These are phyloP conservation scores for Pseudophaeomoniella oleicola DNA, from an alignment of 2,329 filamentous ascomycete genomes.

Conservation along the genomic window DNA sequence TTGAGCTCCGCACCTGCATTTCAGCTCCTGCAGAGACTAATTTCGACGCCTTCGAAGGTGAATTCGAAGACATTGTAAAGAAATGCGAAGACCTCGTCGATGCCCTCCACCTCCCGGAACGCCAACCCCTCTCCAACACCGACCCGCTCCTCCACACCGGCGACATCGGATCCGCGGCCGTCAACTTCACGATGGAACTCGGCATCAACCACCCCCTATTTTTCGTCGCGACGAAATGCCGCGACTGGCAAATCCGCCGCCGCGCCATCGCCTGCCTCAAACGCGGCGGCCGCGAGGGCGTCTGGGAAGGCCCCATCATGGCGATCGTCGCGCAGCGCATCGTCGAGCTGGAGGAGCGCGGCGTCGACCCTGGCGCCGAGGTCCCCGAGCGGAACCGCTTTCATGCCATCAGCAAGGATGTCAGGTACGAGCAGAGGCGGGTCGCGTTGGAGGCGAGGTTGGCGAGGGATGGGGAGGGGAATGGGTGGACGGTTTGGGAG, in stretches of 20 bases:
- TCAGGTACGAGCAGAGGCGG: constrained; percentile 12
- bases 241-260: constrained; percentile 11
- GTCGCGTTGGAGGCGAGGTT: constrained; percentile 10
- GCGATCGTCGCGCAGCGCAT: constrained; percentile 14
- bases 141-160: constrained; percentile 1
- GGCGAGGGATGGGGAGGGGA: constrained; percentile 8
- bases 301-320: constrained; percentile 19
- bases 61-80: constrained; percentile 14
- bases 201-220: constrained; percentile 18
- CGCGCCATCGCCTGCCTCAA: constrained; percentile 15
- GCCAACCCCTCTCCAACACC: constrained; percentile 8
- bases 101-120: constrained; percentile 7
- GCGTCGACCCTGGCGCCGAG: neutral
- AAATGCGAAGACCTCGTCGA: constrained; percentile 11
- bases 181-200: constrained; percentile 15
- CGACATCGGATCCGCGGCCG: constrained; percentile 2
- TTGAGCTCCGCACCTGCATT: constrained; percentile 12
- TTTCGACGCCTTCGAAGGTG: constrained; percentile 9
- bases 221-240: constrained; percentile 18
- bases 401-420: constrained; percentile 13
- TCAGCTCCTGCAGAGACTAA: constrained; percentile 10
- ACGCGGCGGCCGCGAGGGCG: constrained; percentile 19
- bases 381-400: constrained; percentile 12
- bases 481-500: constrained; percentile 7
- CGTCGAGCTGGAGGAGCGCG: constrained; percentile 13